phyloP scores from a whole-genome alignment of 768 basidiomycete species.

The Paxillus involutus region DNA sequence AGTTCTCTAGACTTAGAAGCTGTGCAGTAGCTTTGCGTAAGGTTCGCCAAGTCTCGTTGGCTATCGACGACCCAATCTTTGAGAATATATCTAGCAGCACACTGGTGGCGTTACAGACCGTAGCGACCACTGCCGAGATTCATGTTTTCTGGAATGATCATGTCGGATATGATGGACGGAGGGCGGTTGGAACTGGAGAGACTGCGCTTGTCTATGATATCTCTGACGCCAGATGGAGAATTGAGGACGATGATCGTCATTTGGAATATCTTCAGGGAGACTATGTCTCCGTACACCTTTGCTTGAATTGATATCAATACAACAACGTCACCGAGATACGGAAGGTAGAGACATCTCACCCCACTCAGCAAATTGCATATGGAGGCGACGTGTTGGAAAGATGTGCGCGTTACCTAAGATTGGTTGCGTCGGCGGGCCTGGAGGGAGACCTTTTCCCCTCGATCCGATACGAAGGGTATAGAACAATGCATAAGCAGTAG shows the following conservation, averaged over 20 bases:
- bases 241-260: conserved; percentile 3
- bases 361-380: conserved; percentile 6
- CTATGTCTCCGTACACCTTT: neutral
- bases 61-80: neutral
- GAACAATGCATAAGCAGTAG: neutral
- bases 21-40: conserved; percentile 1
- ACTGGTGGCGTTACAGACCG: neutral
- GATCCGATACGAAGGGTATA: conserved; percentile 2
- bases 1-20: neutral
- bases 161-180: conserved; percentile 11
- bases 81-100: neutral
- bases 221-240: conserved; percentile 11
- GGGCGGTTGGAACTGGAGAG: conserved; percentile 18
- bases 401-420: conserved; percentile 22
- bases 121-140: conserved; percentile 4
- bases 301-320: neutral
- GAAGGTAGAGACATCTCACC: neutral
- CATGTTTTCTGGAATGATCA: conserved; percentile 12
- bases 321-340: neutral
- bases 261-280: neutral
- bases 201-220: conserved; percentile 25
- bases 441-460: conserved; percentile 17
- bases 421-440: conserved; percentile 25
- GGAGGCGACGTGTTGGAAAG: conserved; percentile 17
- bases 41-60: conserved; percentile 3